A percentile compares a stretch with the other conserved stretches of the same genome.
Conservation (phyloP, 2,329 filamentous ascomycete species). For the Pseudodiploospora longispora region DNA sequence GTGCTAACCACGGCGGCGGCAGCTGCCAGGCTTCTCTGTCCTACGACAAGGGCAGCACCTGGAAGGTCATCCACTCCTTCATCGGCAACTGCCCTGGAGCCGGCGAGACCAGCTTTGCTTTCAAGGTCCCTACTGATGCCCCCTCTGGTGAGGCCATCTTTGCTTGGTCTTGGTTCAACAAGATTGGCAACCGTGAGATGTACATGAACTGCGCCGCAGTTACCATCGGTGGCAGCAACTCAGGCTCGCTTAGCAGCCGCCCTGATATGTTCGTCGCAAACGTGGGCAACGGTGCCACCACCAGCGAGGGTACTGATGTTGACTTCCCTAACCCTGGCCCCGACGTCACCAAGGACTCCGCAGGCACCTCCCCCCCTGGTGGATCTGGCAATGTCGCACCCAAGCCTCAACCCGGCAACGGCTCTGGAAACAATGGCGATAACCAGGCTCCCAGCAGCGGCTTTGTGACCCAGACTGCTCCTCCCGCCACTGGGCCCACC, state of each 20-base stretch:
- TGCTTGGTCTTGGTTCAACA: slow-evolving; percentile 73
- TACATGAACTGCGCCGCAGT: slow-evolving; percentile 81
- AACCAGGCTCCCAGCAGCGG: too few species aligned
- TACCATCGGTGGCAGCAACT: slow-evolving; percentile 41
- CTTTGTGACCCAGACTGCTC: too few species aligned
- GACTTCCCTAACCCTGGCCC: slow-evolving; percentile 59
- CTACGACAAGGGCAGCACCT: slow-evolving; percentile 62
- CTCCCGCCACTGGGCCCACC: too few species aligned
- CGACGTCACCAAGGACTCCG: slow-evolving; percentile 35
- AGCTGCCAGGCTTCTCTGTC: slow-evolving; percentile 71
- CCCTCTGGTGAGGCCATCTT: slow-evolving; percentile 56
- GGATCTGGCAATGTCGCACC: too few species aligned
- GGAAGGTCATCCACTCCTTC: slow-evolving; percentile 57
- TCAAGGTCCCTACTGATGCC: slow-evolving; percentile 57
- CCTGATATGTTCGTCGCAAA: slow-evolving; percentile 68
- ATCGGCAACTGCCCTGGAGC: slow-evolving; percentile 44
- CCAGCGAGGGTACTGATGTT: slow-evolving; percentile 48
- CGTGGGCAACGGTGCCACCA: slow-evolving; percentile 51
- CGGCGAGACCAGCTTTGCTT: slow-evolving; percentile 47
- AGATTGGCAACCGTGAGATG: slow-evolving; percentile 70
- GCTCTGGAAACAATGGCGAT: too few species aligned
- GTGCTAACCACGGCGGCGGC: slow-evolving; percentile 58
- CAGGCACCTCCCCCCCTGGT: slow-evolving; percentile 23
- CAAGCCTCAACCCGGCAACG: too few species aligned
- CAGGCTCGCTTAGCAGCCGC: slow-evolving; percentile 41